Percentiles rank a stretch among this genome's conserved stretches.
These are phyloP conservation scores for Chaetomium cochliodes DNA, from an alignment of 495 filamentous ascomycete genomes.

Conservation along the genomic window DNA sequence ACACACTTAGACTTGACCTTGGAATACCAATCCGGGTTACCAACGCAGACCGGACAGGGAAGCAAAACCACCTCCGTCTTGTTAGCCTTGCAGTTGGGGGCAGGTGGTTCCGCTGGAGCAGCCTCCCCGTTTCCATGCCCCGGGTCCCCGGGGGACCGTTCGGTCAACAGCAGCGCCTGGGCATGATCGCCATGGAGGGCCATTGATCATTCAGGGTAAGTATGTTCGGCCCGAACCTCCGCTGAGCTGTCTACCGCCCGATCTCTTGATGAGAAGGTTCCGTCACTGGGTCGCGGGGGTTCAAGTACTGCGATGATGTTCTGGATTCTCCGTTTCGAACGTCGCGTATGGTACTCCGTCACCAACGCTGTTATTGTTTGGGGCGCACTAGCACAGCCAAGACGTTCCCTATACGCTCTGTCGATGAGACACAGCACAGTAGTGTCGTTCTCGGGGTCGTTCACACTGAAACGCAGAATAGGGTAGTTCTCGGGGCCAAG, in stretches of 20 bases:
- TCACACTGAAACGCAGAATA: background rate
- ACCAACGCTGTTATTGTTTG: background rate
- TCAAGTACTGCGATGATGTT: background rate
- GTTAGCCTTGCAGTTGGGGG: background rate
- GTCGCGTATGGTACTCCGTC: background rate
- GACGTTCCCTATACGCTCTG: background rate
- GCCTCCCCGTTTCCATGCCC: background rate
- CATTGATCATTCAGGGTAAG: background rate
- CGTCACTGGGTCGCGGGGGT: background rate
- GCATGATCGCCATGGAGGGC: background rate
- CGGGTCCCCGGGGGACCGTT: background rate
- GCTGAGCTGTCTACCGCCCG: too few relatives aligned
- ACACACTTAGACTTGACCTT: background rate
- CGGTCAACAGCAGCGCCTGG: background rate
- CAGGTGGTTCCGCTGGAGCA: background rate
- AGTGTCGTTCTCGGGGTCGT: background rate
- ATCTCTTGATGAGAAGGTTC: background rate
- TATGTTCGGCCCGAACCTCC: too few relatives aligned
- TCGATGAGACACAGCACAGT: background rate
- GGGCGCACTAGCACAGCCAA: background rate
- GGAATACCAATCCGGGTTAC: background rate
- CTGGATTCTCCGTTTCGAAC: slow-evolving; percentile 1
- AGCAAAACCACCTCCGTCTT: too few relatives aligned
- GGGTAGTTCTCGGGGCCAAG: background rate
- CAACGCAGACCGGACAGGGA: background rate